phyloP scores from a whole-genome alignment of 2,329 filamentous ascomycete species.

The Nemania serpens region DNA sequence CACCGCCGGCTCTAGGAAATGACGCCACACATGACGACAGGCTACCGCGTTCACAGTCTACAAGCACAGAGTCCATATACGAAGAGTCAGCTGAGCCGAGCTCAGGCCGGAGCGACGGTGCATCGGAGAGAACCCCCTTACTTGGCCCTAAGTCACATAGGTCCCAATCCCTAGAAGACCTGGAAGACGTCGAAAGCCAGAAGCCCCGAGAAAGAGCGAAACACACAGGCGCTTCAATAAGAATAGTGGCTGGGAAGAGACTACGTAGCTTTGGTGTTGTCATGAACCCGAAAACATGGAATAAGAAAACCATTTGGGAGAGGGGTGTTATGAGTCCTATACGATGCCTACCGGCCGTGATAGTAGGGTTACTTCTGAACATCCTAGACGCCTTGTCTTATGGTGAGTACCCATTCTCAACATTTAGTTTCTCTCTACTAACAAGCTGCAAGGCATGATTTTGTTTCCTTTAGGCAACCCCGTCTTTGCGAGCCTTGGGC shows the following conservation, averaged over 20 bases:
- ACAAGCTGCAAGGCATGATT: constrained; percentile 72
- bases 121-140: constrained; percentile 54
- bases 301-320: constrained; percentile 67
- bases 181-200: constrained; percentile 56
- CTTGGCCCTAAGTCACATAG: constrained; percentile 44
- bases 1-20: constrained; percentile 4
- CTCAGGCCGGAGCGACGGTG: not conserved
- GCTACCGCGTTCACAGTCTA: constrained; percentile 16
- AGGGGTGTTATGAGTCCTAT: constrained; percentile 68
- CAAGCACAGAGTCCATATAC: constrained; percentile 14
- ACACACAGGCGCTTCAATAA: constrained; percentile 36
- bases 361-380: constrained; percentile 87
- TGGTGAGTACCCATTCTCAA: constrained; percentile 50
- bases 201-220: constrained; percentile 43
- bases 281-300: constrained; percentile 72
- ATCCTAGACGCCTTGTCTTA: constrained; percentile 95
- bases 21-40: constrained; percentile 7
- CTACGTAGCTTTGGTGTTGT: constrained; percentile 40
- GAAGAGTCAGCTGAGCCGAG: constrained; percentile 3
- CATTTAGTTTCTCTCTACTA: constrained; percentile 9
- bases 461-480: constrained; percentile 88
- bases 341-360: constrained; percentile 79
- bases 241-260: constrained; percentile 26
- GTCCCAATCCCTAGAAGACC: constrained; percentile 37
- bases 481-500: constrained; percentile 82